A percentile compares a stretch with the other conserved stretches of the same genome.
These are phyloP conservation scores for Dentiscutata heterogama DNA, from an alignment of 371 early-diverging fungal genomes.

Conservation along the genomic window DNA sequence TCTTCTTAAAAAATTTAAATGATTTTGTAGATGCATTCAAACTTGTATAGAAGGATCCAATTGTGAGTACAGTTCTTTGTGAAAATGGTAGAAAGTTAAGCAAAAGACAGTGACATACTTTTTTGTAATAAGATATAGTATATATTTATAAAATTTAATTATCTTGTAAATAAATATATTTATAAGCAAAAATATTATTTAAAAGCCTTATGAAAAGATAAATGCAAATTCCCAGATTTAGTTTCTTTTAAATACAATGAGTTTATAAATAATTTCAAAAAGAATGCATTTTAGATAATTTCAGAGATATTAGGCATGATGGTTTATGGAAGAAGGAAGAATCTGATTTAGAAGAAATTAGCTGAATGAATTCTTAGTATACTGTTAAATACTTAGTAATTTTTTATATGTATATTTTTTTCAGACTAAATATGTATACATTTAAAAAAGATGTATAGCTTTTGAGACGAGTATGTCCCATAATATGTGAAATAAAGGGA, in stretches of 20 bases:
- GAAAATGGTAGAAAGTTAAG: neutral
- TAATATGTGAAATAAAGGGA: conserved; percentile 2
- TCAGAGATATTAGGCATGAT: conserved; percentile 6
- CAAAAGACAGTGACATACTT: neutral
- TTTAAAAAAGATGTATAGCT: neutral
- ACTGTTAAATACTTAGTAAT: conserved; percentile 18
- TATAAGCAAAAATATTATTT: conserved; percentile 5
- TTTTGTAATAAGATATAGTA: neutral
- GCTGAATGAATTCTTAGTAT: conserved; percentile 22
- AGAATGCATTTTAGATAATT: neutral
- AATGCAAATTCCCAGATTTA: conserved; percentile 22
- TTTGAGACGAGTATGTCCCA: neutral
- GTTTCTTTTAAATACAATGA: conserved; percentile 20
- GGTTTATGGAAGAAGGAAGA: conserved; percentile 21
- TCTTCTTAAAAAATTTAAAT: neutral
- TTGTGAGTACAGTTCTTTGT: neutral
- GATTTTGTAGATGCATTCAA: neutral
- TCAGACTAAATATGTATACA: neutral
- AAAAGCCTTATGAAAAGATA: conserved; percentile 22
- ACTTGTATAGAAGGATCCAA: conserved; percentile 9
- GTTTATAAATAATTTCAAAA: conserved; percentile 28
- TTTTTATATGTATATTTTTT: neutral
- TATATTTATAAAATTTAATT: conserved; percentile 7
- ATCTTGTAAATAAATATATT: neutral
- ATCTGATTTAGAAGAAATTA: conserved; percentile 26